Conservation (phyloP, 1,284 basidiomycete species). For the Papiliotrema flavescens region DNA sequence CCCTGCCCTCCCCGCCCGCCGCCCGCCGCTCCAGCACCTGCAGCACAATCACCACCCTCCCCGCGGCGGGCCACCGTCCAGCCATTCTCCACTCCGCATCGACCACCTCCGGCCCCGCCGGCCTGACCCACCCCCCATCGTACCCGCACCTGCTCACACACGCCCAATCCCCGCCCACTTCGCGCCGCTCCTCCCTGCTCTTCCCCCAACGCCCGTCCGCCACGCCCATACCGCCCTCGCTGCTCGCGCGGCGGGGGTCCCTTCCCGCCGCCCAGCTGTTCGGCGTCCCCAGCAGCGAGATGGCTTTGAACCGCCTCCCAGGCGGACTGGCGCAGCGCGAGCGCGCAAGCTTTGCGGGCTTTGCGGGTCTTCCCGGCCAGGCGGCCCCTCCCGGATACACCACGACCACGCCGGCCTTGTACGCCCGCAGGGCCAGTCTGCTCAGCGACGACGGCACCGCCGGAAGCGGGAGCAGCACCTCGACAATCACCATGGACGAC, state of each 20-base stretch:
- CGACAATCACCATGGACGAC: too few species aligned
- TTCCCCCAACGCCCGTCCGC: conserved; percentile 5
- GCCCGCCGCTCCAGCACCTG: conserved; percentile 5
- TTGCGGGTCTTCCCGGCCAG: too few species aligned
- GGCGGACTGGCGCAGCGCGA: neutral
- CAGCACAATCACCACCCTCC: conserved; percentile 8
- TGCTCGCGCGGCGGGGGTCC: conserved; percentile 8
- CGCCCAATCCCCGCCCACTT: neutral
- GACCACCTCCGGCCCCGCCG: conserved; percentile 1
- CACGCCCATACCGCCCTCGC: conserved; percentile 8
- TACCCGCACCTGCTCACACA: too few species aligned
- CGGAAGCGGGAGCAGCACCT: too few species aligned
- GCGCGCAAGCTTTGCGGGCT: too few species aligned
- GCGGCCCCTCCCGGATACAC: neutral
- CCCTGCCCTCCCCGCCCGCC: conserved; percentile 3
- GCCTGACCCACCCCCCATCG: neutral
- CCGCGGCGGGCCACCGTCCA: conserved; percentile 1
- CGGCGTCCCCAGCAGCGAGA: neutral
- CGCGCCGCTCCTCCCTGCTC: conserved; percentile 5
- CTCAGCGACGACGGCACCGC: neutral
- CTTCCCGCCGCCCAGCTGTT: conserved; percentile 7
- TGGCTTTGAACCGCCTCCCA: neutral
- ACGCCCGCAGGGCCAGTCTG: neutral
- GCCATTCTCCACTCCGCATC: conserved; percentile 6
- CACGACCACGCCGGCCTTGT: neutral